Conservation (phyloP, 1,284 basidiomycete genomes). For the Vanrija humicola region DNA sequence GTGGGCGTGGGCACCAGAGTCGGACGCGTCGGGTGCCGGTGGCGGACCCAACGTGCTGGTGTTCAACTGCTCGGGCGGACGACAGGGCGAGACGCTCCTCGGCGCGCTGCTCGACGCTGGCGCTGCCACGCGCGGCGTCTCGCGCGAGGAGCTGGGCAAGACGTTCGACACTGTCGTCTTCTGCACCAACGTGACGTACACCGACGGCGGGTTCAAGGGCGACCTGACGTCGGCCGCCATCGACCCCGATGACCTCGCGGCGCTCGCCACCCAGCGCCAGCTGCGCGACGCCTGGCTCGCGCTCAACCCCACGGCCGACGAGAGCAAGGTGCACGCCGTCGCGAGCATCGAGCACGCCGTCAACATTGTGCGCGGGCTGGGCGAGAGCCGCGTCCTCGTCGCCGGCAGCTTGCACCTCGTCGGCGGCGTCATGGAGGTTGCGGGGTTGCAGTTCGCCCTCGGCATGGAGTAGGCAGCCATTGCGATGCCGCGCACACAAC, state of each 20-base stretch:
- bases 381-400: conserved; percentile 62
- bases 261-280: conserved; percentile 70
- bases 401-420: conserved; percentile 92
- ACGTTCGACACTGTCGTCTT: conserved; percentile 83
- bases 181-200: conserved; percentile 93
- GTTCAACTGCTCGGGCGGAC: conserved; percentile 94
- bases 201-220: conserved; percentile 80
- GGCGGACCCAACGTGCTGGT: conserved; percentile 61
- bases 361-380: conserved; percentile 53
- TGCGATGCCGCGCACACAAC: neutral
- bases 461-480: conserved; percentile 38
- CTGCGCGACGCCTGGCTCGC: conserved; percentile 69
- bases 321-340: conserved; percentile 66
- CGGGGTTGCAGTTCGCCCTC: conserved; percentile 60
- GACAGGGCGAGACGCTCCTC: conserved; percentile 73
- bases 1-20: conserved; percentile 56
- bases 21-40: conserved; percentile 5
- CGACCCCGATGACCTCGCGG: conserved; percentile 60
- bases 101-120: conserved; percentile 53
- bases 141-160: conserved; percentile 50
- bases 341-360: conserved; percentile 88
- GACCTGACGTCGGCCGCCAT: conserved; percentile 70
- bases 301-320: conserved; percentile 61
- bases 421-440: conserved; percentile 89
- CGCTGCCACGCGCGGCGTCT: conserved; percentile 31